Evolutionary conservation across 106 monocot species (phyloP).

Genomic region (Chionographis japonica): DNA sequence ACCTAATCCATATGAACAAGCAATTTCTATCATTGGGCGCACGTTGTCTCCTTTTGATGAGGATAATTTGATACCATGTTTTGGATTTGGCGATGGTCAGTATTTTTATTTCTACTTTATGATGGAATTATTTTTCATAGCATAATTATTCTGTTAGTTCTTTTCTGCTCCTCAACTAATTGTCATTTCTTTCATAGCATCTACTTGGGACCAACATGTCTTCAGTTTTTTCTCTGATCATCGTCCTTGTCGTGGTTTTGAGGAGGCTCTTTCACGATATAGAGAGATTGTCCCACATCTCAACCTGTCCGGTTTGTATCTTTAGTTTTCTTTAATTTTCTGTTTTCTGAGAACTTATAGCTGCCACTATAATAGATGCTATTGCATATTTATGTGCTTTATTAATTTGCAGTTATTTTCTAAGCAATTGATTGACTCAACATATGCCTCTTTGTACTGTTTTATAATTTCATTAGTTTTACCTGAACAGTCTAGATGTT

Average conservation of each 20-base stretch:
- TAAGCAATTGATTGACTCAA: background rate
- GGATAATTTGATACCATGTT: slow-evolving; percentile 92
- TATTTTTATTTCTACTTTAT: slow-evolving; percentile 2
- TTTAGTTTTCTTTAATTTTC: background rate
- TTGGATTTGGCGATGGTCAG: slow-evolving; percentile 97
- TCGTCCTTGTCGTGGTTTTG: slow-evolving; percentile 77
- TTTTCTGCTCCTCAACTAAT: background rate
- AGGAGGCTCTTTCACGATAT: slow-evolving; percentile 85
- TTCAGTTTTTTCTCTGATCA: slow-evolving; percentile 84
- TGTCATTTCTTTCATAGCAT: slow-evolving; percentile 30
- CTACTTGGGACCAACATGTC: slow-evolving; percentile 70
- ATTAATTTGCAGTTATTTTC: background rate
- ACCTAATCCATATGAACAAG: slow-evolving; percentile 94
- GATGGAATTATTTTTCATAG: background rate
- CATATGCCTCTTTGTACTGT: too few relatives aligned
- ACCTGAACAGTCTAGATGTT: too few relatives aligned
- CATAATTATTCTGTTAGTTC: background rate
- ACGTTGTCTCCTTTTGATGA: slow-evolving; percentile 93
- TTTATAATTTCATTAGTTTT: too few relatives aligned
- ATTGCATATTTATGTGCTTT: too few relatives aligned
- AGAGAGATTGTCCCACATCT: slow-evolving; percentile 72
- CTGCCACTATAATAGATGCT: too few relatives aligned
- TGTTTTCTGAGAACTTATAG: too few relatives aligned
- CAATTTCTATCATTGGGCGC: slow-evolving; percentile 92
- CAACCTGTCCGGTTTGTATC: slow-evolving; percentile 62